Evolutionary conservation across 257 asterid species (phyloP).

Genomic region (Forsythia suspensa): DNA sequence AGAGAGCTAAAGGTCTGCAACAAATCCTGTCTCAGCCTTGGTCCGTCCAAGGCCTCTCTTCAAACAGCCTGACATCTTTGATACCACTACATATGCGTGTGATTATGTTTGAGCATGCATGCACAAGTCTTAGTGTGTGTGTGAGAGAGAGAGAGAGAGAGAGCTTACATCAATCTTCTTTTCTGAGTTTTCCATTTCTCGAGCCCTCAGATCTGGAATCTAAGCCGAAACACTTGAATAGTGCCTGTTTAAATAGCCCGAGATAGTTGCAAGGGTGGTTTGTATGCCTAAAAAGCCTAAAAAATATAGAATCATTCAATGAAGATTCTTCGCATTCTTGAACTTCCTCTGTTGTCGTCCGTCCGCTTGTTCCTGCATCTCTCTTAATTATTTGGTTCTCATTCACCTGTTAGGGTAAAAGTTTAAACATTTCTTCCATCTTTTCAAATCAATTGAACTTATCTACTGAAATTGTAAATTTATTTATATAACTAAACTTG

Average conservation of each 20-base stretch:
- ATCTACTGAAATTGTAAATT: neutral
- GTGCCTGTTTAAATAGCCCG: slow-evolving; percentile 48
- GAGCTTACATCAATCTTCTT: slow-evolving; percentile 41
- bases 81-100: neutral
- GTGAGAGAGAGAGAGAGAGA: neutral
- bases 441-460: neutral
- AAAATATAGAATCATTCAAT: slow-evolving; percentile 22
- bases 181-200: slow-evolving; percentile 30
- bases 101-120: neutral
- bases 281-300: slow-evolving; percentile 28
- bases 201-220: slow-evolving; percentile 38
- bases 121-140: neutral
- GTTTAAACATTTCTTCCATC: neutral
- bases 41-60: no score
- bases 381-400: slow-evolving; percentile 27
- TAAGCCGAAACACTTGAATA: slow-evolving; percentile 66
- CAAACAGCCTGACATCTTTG: neutral
- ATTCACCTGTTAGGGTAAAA: slow-evolving; percentile 28
- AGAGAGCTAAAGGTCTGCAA: neutral
- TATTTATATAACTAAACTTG: neutral
- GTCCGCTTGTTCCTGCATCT: slow-evolving; percentile 31
- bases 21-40: no score
- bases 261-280: slow-evolving; percentile 64
- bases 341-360: slow-evolving; percentile 29
- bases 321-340: slow-evolving; percentile 27